Percentiles rank a stretch among this genome's conserved stretches.
phyloP scores from a whole-genome alignment of 2,329 filamentous ascomycete species.

The Fusarium compactum region DNA sequence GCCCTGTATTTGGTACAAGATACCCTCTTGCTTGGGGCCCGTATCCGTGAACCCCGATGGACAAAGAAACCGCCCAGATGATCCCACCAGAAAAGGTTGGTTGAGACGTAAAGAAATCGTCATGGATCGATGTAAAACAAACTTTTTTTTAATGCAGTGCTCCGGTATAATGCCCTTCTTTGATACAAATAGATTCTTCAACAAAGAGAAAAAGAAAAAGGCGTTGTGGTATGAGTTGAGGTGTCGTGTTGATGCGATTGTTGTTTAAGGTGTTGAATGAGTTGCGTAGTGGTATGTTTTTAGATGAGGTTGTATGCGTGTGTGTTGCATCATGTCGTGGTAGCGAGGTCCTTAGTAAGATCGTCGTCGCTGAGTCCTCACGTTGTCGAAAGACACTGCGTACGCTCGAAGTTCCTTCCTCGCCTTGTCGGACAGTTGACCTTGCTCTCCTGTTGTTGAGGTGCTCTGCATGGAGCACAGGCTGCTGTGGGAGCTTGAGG shows the following conservation, averaged over 20 bases:
- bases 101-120: constrained; percentile 38
- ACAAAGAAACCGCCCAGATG: constrained; percentile 43
- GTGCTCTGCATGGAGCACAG: constrained; percentile 81
- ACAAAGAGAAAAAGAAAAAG: constrained; percentile 40
- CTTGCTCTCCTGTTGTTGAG: constrained; percentile 64
- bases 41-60: constrained; percentile 41
- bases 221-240: constrained; percentile 39
- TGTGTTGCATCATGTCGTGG: constrained; percentile 23
- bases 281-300: constrained; percentile 48
- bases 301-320: constrained; percentile 8
- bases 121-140: constrained; percentile 45
- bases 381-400: constrained; percentile 88
- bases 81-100: constrained; percentile 34
- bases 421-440: constrained; percentile 78
- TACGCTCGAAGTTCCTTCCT: constrained; percentile 86
- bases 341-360: constrained; percentile 58
- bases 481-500: constrained; percentile 86
- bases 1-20: constrained; percentile 51
- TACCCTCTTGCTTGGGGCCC: constrained; percentile 42
- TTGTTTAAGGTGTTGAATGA: constrained; percentile 44
- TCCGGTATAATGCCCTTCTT: constrained; percentile 61
- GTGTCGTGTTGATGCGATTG: constrained; percentile 33
- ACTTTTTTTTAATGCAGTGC: constrained; percentile 63
- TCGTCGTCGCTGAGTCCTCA: constrained; percentile 70
- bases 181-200: constrained; percentile 56